Evolutionary conservation across 2,329 filamentous ascomycete genomes (phyloP).

Genomic region (Penicillium sp.): DNA sequence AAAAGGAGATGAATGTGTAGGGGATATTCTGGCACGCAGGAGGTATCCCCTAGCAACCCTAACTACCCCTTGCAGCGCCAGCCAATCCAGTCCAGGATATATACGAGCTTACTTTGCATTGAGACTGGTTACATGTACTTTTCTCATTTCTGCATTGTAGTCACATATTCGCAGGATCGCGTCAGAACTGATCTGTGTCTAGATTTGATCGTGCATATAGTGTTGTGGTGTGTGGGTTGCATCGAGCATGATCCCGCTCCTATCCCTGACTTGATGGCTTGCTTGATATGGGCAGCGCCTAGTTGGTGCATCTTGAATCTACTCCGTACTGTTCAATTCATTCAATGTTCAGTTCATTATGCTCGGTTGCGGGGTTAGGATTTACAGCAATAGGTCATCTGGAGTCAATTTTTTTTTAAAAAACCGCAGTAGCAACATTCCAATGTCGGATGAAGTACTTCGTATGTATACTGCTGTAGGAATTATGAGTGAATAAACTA

Average conservation of each 20-base stretch:
- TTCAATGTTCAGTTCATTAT: neutral
- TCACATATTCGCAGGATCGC: neutral
- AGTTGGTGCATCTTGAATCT: neutral
- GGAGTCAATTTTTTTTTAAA: too few relatives aligned
- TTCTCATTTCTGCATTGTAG: neutral
- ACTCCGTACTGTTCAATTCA: neutral
- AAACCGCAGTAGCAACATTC: too few relatives aligned
- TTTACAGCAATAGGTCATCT: neutral
- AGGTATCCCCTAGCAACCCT: constrained; percentile 9
- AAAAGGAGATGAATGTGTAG: neutral
- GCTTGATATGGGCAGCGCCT: neutral
- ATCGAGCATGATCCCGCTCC: neutral
- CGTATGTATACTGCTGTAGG: neutral
- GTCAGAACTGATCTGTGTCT: neutral
- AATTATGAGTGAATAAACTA: neutral
- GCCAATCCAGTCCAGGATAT: neutral
- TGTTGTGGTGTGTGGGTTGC: neutral
- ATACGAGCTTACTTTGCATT: neutral
- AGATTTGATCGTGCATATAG: neutral
- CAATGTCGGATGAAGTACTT: neutral
- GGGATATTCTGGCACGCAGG: constrained; percentile 7
- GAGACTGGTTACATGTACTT: neutral
- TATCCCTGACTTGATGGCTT: neutral
- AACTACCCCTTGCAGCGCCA: constrained; percentile 8
- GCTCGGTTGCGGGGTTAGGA: neutral